Percentiles rank a stretch among this genome's conserved stretches.
Evolutionary conservation across 371 early-diverging fungal species (phyloP).

Genomic region (Apophysomyces sp.): DNA sequence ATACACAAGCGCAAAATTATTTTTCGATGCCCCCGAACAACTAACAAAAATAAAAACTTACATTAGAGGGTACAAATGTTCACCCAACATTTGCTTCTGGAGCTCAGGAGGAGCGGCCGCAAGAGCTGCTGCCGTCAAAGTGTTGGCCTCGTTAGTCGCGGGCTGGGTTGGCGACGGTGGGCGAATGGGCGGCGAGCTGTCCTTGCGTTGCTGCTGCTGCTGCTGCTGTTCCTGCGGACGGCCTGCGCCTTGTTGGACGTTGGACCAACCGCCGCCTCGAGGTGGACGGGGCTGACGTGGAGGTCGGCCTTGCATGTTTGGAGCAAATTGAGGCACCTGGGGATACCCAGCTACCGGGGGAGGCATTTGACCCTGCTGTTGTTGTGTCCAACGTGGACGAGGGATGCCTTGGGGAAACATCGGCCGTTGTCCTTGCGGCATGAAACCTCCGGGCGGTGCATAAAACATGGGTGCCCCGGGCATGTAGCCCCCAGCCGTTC

Average conservation of each 20-base stretch:
- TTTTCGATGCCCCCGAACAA: background rate
- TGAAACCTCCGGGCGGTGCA: slow-evolving; percentile 54
- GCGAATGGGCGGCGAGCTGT: background rate
- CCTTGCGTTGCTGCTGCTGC: background rate
- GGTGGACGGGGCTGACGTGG: slow-evolving; percentile 55
- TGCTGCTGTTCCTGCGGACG: slow-evolving; percentile 29
- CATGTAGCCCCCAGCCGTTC: slow-evolving; percentile 24
- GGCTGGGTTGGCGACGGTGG: slow-evolving; percentile 33
- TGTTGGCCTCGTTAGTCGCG: slow-evolving; percentile 19
- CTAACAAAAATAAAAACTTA: slow-evolving; percentile 4
- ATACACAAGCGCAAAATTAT: background rate
- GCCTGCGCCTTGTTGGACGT: slow-evolving; percentile 22
- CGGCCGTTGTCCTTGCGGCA: slow-evolving; percentile 65
- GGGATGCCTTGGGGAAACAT: slow-evolving; percentile 71
- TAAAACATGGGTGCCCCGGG: slow-evolving; percentile 56
- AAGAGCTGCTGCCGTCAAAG: slow-evolving; percentile 78
- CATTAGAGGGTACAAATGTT: slow-evolving; percentile 89
- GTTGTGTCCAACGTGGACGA: slow-evolving; percentile 75
- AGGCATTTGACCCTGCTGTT: slow-evolving; percentile 61
- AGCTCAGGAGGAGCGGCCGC: slow-evolving; percentile 80
- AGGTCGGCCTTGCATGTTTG: slow-evolving; percentile 43
- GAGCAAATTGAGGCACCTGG: slow-evolving; percentile 45
- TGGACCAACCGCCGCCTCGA: slow-evolving; percentile 51
- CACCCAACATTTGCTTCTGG: slow-evolving; percentile 96
- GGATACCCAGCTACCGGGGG: slow-evolving; percentile 43